These are phyloP conservation scores for Ailanthus altissimus DNA, from an alignment of 345 rosid genomes.

Conservation along the genomic window DNA sequence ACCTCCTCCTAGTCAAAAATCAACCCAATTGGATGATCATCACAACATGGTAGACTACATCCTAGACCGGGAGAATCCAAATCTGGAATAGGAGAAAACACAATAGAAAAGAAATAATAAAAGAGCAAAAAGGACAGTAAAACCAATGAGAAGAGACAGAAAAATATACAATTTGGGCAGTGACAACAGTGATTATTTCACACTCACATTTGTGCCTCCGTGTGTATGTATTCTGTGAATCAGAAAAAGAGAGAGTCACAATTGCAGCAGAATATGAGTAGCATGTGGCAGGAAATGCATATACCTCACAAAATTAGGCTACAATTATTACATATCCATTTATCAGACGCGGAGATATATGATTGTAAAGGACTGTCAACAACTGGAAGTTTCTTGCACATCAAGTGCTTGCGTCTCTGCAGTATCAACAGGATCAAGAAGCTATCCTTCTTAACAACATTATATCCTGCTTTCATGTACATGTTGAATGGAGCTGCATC, in stretches of 20 bases:
- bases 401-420: constrained; percentile 92
- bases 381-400: constrained; percentile 71
- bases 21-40: constrained; percentile 20
- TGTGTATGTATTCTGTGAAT: neutral
- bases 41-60: constrained; percentile 19
- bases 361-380: constrained; percentile 23
- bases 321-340: constrained; percentile 29
- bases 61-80: constrained; percentile 23
- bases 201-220: neutral
- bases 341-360: constrained; percentile 38
- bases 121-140: neutral
- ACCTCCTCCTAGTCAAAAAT: constrained; percentile 18
- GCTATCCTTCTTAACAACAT: constrained; percentile 63
- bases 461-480: constrained; percentile 88
- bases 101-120: neutral
- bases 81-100: constrained; percentile 12
- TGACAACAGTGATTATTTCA: neutral
- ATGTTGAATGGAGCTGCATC: constrained; percentile 85
- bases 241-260: neutral
- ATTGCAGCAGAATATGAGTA: constrained; percentile 1
- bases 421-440: constrained; percentile 66
- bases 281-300: neutral
- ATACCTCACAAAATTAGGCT: constrained; percentile 29
- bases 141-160: constrained; percentile 2
- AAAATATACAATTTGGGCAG: neutral